Conservation (phyloP, 179 eudicot genomes). For the Silene coronaria region DNA sequence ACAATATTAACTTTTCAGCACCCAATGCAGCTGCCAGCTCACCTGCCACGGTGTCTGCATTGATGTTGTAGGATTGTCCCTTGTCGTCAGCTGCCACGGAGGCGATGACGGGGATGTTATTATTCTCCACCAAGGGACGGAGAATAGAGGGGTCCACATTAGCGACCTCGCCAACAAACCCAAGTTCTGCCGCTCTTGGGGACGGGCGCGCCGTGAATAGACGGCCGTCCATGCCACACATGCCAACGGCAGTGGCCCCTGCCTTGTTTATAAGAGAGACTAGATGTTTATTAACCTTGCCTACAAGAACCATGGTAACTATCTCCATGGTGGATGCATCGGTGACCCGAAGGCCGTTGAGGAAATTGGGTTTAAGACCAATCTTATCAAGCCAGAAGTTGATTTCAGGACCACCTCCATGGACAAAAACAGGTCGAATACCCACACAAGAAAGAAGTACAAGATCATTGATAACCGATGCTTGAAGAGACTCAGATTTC, state of each 20-base stretch:
- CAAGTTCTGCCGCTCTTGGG: slow-evolving; percentile 50
- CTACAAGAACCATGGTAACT: slow-evolving; percentile 81
- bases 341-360: slow-evolving; percentile 75
- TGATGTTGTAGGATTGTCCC: slow-evolving; percentile 73
- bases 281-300: slow-evolving; percentile 69
- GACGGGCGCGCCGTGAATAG: slow-evolving; percentile 73
- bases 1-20: slow-evolving; percentile 70
- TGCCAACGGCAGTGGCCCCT: slow-evolving; percentile 78
- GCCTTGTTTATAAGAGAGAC: slow-evolving; percentile 75
- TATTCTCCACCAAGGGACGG: slow-evolving; percentile 51
- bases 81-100: slow-evolving; percentile 74
- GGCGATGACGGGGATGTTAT: slow-evolving; percentile 72
- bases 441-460: slow-evolving; percentile 79
- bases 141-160: slow-evolving; percentile 57
- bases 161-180: slow-evolving; percentile 84
- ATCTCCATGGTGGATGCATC: slow-evolving; percentile 82
- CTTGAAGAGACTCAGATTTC: slow-evolving; percentile 70
- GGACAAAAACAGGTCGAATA: slow-evolving; percentile 68
- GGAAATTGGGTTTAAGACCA: slow-evolving; percentile 62
- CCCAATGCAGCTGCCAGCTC: slow-evolving; percentile 77
- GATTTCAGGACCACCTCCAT: slow-evolving; percentile 91
- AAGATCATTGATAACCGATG: slow-evolving; percentile 73
- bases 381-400: slow-evolving; percentile 60
- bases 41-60: slow-evolving; percentile 85
- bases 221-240: slow-evolving; percentile 75